These are phyloP conservation scores for Beta lomatogona DNA, from an alignment of 179 eudicot species.

Conservation along the genomic window DNA sequence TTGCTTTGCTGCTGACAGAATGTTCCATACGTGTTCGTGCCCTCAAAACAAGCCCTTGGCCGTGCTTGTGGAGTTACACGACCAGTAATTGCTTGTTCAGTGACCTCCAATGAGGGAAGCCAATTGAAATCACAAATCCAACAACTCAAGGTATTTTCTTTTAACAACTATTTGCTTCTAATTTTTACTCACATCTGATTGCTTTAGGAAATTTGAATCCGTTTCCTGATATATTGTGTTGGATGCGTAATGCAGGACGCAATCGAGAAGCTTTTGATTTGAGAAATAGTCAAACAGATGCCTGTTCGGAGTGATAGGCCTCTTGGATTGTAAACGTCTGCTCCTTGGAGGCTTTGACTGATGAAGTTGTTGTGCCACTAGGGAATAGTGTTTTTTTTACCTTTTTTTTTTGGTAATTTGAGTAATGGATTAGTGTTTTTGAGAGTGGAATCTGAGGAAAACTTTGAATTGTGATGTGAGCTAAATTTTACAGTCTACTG, in stretches of 20 bases:
- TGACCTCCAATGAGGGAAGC: conserved; percentile 90
- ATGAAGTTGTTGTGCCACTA: conserved; percentile 43
- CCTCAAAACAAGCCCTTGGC: conserved; percentile 95
- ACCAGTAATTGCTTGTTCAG: conserved; percentile 88
- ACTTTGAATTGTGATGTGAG: conserved; percentile 21
- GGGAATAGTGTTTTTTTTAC: conserved; percentile 19
- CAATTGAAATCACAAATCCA: conserved; percentile 85
- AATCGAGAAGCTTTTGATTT: conserved; percentile 93
- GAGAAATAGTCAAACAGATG: conserved; percentile 25
- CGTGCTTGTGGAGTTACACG: conserved; percentile 95
- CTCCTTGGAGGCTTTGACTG: conserved; percentile 61
- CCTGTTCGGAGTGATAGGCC: conserved; percentile 77
- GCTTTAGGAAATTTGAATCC: not conserved
- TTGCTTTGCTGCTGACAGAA: conserved; percentile 46
- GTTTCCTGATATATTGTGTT: not conserved
- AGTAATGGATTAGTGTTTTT: conserved; percentile 13
- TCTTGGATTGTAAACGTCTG: conserved; percentile 36
- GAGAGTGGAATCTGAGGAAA: conserved; percentile 2
- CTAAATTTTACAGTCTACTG: conserved; percentile 21
- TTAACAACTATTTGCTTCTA: too few species aligned
- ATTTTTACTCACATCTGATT: not conserved
- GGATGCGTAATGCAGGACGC: conserved; percentile 63
- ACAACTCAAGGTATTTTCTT: conserved; percentile 64
- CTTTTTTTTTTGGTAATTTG: not conserved
- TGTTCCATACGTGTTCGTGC: conserved; percentile 91